These are phyloP conservation scores for Ceratobasidium sp. DNA, from an alignment of 1,284 basidiomycete genomes.

Conservation along the genomic window DNA sequence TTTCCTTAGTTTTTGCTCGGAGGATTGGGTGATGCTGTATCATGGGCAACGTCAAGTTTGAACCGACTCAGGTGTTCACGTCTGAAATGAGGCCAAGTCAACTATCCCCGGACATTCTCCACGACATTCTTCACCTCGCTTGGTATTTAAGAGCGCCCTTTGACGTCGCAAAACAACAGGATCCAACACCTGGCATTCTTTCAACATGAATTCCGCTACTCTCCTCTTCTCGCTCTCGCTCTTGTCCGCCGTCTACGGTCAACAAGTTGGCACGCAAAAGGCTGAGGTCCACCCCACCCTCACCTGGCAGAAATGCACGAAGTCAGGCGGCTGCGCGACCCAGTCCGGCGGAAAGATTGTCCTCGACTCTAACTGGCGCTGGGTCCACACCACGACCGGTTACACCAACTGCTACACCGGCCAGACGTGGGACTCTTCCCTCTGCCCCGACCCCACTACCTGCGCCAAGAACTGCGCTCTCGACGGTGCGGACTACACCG, in stretches of 20 bases:
- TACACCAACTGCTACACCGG: slow-evolving; percentile 70
- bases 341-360: slow-evolving; percentile 44
- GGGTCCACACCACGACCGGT: slow-evolving; percentile 49
- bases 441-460: slow-evolving; percentile 65
- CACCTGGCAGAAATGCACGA: slow-evolving; percentile 48
- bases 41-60: no score
- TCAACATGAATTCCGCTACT: slow-evolving; percentile 32
- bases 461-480: slow-evolving; percentile 68
- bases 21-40: background rate
- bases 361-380: slow-evolving; percentile 50
- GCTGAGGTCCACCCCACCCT: slow-evolving; percentile 47
- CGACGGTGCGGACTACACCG: slow-evolving; percentile 69
- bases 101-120: background rate
- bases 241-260: slow-evolving; percentile 39
- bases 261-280: slow-evolving; percentile 45
- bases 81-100: no score
- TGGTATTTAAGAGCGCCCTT: slow-evolving; percentile 11
- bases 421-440: slow-evolving; percentile 49
- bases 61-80: background rate
- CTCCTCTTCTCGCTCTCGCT: slow-evolving; percentile 38
- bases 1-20: slow-evolving; percentile 16
- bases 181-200: background rate
- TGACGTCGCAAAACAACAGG: background rate
- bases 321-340: slow-evolving; percentile 43
- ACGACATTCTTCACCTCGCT: background rate